Evolutionary conservation across 192 early-diverging fungal species (phyloP).

Genomic region (Chytriomyces confervae): DNA sequence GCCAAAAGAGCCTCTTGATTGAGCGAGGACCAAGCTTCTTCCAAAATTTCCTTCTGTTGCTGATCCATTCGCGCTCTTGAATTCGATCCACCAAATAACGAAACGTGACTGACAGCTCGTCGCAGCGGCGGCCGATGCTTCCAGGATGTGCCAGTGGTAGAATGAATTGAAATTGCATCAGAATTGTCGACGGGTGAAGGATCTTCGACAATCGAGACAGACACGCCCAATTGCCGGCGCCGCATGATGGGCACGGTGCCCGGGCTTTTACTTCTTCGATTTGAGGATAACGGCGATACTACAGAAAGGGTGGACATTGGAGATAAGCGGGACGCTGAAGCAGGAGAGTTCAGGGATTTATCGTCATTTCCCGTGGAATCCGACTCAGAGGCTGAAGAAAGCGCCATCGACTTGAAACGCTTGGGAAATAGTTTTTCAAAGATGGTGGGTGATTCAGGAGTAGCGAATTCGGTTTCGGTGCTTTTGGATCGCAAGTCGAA

Average conservation of each 20-base stretch:
- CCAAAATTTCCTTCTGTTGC: not conserved
- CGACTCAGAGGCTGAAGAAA: not conserved
- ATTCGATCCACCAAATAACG: not conserved
- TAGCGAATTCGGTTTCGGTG: not conserved
- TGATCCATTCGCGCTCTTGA: not conserved
- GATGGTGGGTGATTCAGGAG: not conserved
- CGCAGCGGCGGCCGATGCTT: not conserved
- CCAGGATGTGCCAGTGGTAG: not conserved
- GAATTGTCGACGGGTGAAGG: not conserved
- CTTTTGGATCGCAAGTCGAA: not conserved
- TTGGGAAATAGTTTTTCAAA: no score
- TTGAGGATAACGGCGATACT: not conserved
- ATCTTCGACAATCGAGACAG: not conserved
- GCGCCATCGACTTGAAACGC: not conserved
- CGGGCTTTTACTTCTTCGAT: not conserved
- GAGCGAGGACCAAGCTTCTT: not conserved
- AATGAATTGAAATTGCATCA: not conserved
- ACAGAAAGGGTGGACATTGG: not conserved
- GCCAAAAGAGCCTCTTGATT: not conserved
- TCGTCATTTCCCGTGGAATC: not conserved
- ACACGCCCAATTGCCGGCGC: not conserved
- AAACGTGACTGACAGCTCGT: not conserved
- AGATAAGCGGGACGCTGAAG: not conserved
- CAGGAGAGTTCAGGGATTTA: not conserved
- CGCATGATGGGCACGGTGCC: not conserved